These are phyloP conservation scores for Lactarius pseudohatsudake DNA, from an alignment of 768 basidiomycete species.

Conservation along the genomic window DNA sequence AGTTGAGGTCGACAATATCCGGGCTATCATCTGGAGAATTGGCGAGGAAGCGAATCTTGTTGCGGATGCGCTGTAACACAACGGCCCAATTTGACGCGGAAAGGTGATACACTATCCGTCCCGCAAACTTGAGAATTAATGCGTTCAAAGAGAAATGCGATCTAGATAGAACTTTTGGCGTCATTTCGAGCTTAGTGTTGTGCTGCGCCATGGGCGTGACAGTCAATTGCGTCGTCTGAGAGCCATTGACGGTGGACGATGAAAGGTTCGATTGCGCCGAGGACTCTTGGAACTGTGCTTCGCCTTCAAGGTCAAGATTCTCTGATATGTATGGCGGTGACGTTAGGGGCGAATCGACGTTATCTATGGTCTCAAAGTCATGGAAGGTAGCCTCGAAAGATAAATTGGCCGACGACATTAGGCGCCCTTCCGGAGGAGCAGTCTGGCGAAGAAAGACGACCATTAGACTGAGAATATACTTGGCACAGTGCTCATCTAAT, in stretches of 20 bases:
- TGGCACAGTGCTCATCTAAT: constrained; percentile 79
- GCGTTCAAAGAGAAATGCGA: constrained; percentile 55
- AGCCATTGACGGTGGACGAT: constrained; percentile 26
- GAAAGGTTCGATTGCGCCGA: constrained; percentile 17
- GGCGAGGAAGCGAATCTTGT: constrained; percentile 67
- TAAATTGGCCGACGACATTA: constrained; percentile 60
- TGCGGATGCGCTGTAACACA: constrained; percentile 67
- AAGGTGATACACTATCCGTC: constrained; percentile 80
- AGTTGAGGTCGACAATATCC: constrained; percentile 72
- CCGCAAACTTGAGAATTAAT: constrained; percentile 68
- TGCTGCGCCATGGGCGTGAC: constrained; percentile 29
- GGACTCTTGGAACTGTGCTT: constrained; percentile 7
- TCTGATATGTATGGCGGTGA: constrained; percentile 26
- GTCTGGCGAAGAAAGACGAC: constrained; percentile 79
- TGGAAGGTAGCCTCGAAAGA: constrained; percentile 65
- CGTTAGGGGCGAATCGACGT: constrained; percentile 33
- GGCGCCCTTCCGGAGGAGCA: constrained; percentile 50
- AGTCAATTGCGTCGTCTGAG: constrained; percentile 32
- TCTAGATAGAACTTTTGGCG: constrained; percentile 58
- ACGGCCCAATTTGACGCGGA: constrained; percentile 87
- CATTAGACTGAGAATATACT: constrained; percentile 80
- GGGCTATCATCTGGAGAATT: constrained; percentile 50
- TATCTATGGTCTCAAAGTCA: constrained; percentile 65
- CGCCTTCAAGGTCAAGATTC: constrained; percentile 14
- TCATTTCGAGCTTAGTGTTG: constrained; percentile 54